Evolutionary conservation across 441 rosid species (phyloP), one percentile per base, ranked within the genome.

Genomic region (Erodium moschatum): DNA sequence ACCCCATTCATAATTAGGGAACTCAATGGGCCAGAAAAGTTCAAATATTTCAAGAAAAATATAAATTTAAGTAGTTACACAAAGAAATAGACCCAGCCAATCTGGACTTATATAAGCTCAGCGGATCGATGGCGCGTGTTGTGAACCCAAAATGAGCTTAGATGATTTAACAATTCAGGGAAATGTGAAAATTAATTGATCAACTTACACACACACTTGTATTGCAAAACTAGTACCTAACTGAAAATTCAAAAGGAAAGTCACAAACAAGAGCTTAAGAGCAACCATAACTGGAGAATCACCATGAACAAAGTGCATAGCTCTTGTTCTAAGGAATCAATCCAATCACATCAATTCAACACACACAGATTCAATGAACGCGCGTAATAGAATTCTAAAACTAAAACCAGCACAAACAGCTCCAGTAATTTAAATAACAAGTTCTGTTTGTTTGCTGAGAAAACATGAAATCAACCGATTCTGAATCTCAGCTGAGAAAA

Each of bases 41-140:
- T n/a, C 20, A 15, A 15, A 52, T 52, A 5, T 52, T 52, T 20
- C 60, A 24, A 24, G 20, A 52, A 18, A 52, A 13, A 15, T 16
- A 52, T 4, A 6, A 5, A 52, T n/a, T n/a, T 15, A 52, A 52
- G 20, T 52, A 52, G 60, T 52, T 52, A 52, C 0, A 15, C 20
- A 52, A 52, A 52, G n/a, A 52, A 52, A 52, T 5, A 52, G 60
- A 52, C 5, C 60, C 60, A 52, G 20, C 18, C 60, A 52, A 52
- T 6, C 60, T 52, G 60, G 60, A 52, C 20, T 52, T 24, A 52
- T 18, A 52, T 52, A 52, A 52, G 5, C 7, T 18, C 8, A 24
- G 60, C 20, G 3, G 60, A 52, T 18, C 1, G 9, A 15, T 16
- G 13, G 8, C 60, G 9, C 6, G 9, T 24, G 27, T 24, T 24